phyloP scores from a whole-genome alignment of 2,329 filamentous ascomycete species.

The Penicillium sp. region DNA sequence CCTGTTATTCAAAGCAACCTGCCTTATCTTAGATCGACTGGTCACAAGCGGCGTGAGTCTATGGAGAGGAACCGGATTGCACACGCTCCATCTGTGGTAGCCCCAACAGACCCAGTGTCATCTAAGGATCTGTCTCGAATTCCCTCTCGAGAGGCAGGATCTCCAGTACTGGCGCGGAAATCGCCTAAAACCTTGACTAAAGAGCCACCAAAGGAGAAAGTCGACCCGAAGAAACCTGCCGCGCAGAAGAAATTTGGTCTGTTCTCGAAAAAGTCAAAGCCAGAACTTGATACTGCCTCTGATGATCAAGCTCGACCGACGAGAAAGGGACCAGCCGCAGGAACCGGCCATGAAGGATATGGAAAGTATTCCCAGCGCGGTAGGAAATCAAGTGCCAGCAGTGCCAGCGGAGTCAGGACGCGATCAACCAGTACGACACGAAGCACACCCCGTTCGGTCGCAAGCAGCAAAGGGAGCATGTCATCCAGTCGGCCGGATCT shows the following conservation, averaged over 20 bases:
- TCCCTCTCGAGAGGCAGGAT: slow-evolving; percentile 39
- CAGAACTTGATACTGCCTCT: slow-evolving; percentile 54
- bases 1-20: slow-evolving; percentile 63
- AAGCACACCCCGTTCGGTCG: slow-evolving; percentile 40
- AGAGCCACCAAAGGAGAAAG: slow-evolving; percentile 30
- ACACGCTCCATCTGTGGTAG: slow-evolving; percentile 38
- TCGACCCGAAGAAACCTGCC: slow-evolving; percentile 34
- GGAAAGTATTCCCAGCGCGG: slow-evolving; percentile 52
- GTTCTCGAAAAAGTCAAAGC: slow-evolving; percentile 74
- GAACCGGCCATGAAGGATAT: slow-evolving; percentile 84
- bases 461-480: slow-evolving; percentile 47
- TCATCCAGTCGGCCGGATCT: slow-evolving; percentile 45
- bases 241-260: slow-evolving; percentile 72
- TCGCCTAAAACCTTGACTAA: slow-evolving; percentile 44
- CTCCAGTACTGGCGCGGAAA: slow-evolving; percentile 36
- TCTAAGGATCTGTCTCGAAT: slow-evolving; percentile 38
- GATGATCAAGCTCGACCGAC: slow-evolving; percentile 59
- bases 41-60: slow-evolving; percentile 57
- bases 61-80: slow-evolving; percentile 46
- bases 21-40: slow-evolving; percentile 49
- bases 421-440: slow-evolving; percentile 47
- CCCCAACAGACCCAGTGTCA: slow-evolving; percentile 45
- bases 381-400: slow-evolving; percentile 48
- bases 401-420: slow-evolving; percentile 44
- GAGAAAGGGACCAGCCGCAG: slow-evolving; percentile 80